phyloP scores from a whole-genome alignment of 805 yeast genomes.

The Cyberlindnera samutprakarnensis region DNA sequence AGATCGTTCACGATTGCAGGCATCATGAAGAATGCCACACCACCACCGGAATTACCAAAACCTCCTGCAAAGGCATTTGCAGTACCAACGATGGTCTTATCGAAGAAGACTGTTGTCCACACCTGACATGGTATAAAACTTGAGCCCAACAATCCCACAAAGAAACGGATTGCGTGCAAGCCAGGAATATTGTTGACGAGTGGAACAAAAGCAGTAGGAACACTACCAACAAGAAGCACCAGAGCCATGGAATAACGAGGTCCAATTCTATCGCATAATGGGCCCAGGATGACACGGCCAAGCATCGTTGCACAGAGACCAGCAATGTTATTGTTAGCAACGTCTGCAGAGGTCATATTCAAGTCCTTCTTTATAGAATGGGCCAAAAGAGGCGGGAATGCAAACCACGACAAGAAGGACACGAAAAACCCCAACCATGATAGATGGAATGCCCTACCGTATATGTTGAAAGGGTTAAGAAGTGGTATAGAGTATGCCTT shows the following conservation, averaged over 20 bases:
- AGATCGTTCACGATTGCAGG: slow-evolving; percentile 22
- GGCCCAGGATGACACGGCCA: slow-evolving; percentile 24
- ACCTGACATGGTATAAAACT: slow-evolving; percentile 25
- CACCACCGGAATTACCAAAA: slow-evolving; percentile 27
- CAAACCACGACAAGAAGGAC: slow-evolving; percentile 26
- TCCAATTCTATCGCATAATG: slow-evolving; percentile 23
- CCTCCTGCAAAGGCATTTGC: slow-evolving; percentile 27
- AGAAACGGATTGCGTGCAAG: slow-evolving; percentile 27
- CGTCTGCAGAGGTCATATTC: slow-evolving; percentile 17
- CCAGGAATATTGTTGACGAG: slow-evolving; percentile 18
- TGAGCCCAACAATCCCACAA: slow-evolving; percentile 33
- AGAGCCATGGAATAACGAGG: slow-evolving; percentile 23
- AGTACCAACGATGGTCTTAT: slow-evolving; percentile 23
- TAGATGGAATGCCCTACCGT: slow-evolving; percentile 21
- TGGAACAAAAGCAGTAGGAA: slow-evolving; percentile 25
- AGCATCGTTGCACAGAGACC: slow-evolving; percentile 25
- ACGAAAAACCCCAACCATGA: slow-evolving; percentile 27
- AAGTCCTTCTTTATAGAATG: slow-evolving; percentile 20
- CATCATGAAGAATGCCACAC: slow-evolving; percentile 27
- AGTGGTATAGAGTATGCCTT: slow-evolving; percentile 23
- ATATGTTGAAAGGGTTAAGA: slow-evolving; percentile 19
- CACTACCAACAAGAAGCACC: slow-evolving; percentile 20
- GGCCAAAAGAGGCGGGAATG: slow-evolving; percentile 25
- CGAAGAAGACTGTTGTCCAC: slow-evolving; percentile 24
- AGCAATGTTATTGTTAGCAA: slow-evolving; percentile 25